Evolutionary conservation across 2,329 filamentous ascomycete species (phyloP), one percentile per base, ranked within the genome.

Genomic region (Macrophomina phaseolina): DNA sequence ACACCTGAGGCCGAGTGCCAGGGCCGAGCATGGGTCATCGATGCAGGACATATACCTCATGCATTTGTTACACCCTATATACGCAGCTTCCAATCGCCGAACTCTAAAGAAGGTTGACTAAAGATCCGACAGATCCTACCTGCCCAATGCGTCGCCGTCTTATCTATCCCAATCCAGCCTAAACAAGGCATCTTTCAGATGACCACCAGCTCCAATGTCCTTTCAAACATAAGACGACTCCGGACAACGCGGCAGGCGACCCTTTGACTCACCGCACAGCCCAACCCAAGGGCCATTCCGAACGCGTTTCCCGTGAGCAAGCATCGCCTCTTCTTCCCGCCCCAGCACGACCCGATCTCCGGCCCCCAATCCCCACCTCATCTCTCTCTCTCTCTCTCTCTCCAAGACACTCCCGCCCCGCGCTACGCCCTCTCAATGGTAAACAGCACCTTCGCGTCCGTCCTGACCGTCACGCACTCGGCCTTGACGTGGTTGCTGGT

Each of bases 401-500:
- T 2, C 23, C 3, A 30, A 36, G 6, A 28, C 49, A 53, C 28
- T 34, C 49, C 30, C n/a, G 16, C 4, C 49, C 49, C 11, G 49
- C 34, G 32, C 49, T 28, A 53, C 23, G 55, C 65, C 23, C 74
- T 69, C 70, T 84, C 81, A 23, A 84, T 78, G 4, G 82, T 84
- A 69, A 84, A 84, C 18, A 84, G 72, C 52, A 84, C 79, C 30
- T 79, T 75, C n/a, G 72, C 72, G 68, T 80, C 76, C 30, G 80
- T 81, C 45, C 73, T 72, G 18, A 84, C 74, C 11, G 71, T 71
- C 9, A 84, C 72, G 30, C 75, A 66, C 40, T 82, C 78, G 6
- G 74, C 72, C 48, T 80, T 76, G 61, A 83, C 77, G 67, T 84
- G 82, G 69, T 84, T 84, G 68, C 81, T 84, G 6, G 82, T 83